These are phyloP conservation scores for Calonectria ilicicola DNA, from an alignment of 2,329 filamentous ascomycete genomes.

Conservation along the genomic window DNA sequence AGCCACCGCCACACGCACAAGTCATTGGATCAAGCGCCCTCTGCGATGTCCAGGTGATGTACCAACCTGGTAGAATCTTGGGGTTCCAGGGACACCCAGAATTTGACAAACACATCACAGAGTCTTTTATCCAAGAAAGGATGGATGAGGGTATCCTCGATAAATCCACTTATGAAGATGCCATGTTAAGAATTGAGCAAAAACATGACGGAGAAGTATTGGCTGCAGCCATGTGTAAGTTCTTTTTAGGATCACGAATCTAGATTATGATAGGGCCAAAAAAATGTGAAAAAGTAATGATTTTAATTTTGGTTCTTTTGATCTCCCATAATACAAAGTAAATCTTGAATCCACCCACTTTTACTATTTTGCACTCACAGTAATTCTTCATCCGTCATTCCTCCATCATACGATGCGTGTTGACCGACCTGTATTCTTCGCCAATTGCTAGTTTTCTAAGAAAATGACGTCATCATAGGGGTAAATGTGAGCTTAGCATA, in stretches of 20 bases:
- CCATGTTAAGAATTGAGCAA: constrained; percentile 11
- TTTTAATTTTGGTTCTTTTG: not conserved
- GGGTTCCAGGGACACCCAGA: constrained; percentile 28
- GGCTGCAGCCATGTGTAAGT: constrained; percentile 10
- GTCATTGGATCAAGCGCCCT: constrained; percentile 20
- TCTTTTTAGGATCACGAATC: not conserved
- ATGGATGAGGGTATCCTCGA: constrained; percentile 12
- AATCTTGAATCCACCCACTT: not conserved
- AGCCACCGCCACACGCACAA: constrained; percentile 14
- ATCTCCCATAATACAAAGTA: not conserved
- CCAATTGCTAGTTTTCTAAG: not conserved
- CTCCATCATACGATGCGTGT: not conserved
- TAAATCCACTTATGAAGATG: constrained; percentile 6
- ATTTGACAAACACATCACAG: constrained; percentile 18
- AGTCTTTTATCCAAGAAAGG: constrained; percentile 19
- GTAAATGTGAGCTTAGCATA: not conserved
- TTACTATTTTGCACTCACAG: not conserved
- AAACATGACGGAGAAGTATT: constrained; percentile 26
- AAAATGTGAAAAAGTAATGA: not conserved
- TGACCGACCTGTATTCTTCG: too few species aligned
- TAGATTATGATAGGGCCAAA: not conserved
- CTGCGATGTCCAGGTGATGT: constrained; percentile 24
- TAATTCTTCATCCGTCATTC: not conserved
- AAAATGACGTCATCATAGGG: not conserved
- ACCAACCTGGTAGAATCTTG: constrained; percentile 22